Base-by-base conservation (phyloP, 1,284 basidiomycete genomes). In the Ceratobasidium sp. region DNA sequence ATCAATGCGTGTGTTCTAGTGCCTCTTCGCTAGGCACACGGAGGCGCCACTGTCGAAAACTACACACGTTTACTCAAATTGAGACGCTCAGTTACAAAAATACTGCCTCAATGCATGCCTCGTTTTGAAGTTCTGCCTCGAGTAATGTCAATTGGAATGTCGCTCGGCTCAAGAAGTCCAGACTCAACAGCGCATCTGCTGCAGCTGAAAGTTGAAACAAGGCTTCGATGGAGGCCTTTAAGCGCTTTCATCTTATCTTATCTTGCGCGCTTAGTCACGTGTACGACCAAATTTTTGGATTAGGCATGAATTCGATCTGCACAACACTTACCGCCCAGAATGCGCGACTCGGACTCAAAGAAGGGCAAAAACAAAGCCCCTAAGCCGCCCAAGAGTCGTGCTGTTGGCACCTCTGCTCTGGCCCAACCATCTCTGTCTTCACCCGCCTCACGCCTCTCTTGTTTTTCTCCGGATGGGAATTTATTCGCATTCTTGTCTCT, bases 401-500 rank as follows among this genome's bases (percentile, higher is more conserved):
- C 90, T 23, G 80, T 83, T 65, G 87, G 89, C 5, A 91, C 90
- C 42, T 88, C 91, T 42, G 84, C 88, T 66, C 87, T 93, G 79
- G 89, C 91, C 7, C 90, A 92, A 80, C 90, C 87, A 87, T 89
- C 61, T 87, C 89, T 79, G 89, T 89, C 82, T 83, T 86, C 26
- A 86, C 88, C 28, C 83, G 85, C 74, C 83, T 87, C 26, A 84
- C 86, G 28, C 82, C 86, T 91, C 26, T 91, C 90, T 38, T 87
- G 90, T 10, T 94, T 93, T 83, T 92, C 92, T 17, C 88, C 89
- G 9, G 86, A 88, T 76, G 89, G 89, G 64, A 84, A 86, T 66
- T 85, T 90, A 70, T 93, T 93, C 82, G 91, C 91, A 1, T 88
- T 91, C 79, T 84, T 93, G 64, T 91, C 91, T 42, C 87, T 93